Conservation (phyloP, 2,329 filamentous ascomycete species). For the Monilinia fructicola region DNA sequence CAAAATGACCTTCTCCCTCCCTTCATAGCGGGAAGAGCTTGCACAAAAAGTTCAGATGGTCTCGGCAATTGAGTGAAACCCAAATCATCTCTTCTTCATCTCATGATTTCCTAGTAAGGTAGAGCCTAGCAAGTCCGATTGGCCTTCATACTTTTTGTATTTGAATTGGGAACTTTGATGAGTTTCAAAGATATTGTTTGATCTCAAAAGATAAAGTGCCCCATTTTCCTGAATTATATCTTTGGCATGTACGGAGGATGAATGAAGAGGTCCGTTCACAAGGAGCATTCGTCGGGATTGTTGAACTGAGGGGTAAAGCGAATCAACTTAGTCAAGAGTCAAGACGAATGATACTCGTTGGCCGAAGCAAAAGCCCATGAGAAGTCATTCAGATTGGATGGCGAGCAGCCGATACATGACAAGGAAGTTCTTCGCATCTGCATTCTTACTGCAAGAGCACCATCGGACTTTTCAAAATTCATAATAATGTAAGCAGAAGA, state of each 20-base stretch:
- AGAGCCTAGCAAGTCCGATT: neutral
- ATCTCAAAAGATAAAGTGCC: neutral
- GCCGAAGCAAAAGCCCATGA: slow-evolving; percentile 15
- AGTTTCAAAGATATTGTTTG: neutral
- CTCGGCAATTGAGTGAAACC: slow-evolving; percentile 4
- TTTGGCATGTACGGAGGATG: neutral
- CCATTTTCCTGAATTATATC: neutral
- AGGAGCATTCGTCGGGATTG: slow-evolving; percentile 1
- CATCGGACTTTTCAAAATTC: slow-evolving; percentile 7
- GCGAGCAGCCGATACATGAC: slow-evolving; percentile 17
- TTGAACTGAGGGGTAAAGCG: slow-evolving; percentile 9
- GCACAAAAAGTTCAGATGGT: slow-evolving; percentile 2
- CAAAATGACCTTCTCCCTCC: neutral
- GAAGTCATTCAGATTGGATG: slow-evolving; percentile 21
- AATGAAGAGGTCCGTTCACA: neutral
- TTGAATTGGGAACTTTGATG: neutral
- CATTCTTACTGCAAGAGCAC: slow-evolving; percentile 13
- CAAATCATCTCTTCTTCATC: neutral
- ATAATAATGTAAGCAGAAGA: neutral
- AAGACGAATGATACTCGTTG: slow-evolving; percentile 17
- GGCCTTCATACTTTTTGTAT: neutral
- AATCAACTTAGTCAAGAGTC: neutral
- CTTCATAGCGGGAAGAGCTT: neutral
- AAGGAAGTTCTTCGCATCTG: slow-evolving; percentile 11
- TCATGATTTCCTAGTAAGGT: neutral